Conservation (phyloP, 1,284 basidiomycete genomes). For the Ustilago curta region DNA sequence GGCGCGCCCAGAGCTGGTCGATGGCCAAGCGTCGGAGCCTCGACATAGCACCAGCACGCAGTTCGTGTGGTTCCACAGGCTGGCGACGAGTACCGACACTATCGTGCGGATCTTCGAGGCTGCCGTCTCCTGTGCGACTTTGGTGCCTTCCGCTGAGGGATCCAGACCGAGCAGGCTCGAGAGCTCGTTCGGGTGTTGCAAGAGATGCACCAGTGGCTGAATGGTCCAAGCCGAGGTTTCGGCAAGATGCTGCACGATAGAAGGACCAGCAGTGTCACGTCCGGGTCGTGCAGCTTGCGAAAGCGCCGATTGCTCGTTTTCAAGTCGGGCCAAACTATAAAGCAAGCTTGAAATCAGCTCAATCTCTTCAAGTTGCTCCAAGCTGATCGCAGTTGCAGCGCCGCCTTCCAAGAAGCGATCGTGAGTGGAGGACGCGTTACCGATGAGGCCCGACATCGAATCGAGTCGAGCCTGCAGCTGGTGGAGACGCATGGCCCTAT, state of each 20-base stretch:
- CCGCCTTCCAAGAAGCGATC: constrained; percentile 4
- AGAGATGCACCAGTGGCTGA: constrained; percentile 86
- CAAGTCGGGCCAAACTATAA: constrained; percentile 45
- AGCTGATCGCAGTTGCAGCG: constrained; percentile 16
- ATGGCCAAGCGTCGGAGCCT: constrained; percentile 79
- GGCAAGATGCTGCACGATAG: constrained; percentile 30
- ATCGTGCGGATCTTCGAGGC: constrained; percentile 70
- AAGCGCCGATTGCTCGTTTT: constrained; percentile 21
- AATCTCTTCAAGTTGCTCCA: constrained; percentile 55
- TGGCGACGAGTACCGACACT: constrained; percentile 71
- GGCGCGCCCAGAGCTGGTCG: constrained; percentile 74
- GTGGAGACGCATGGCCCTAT: constrained; percentile 79
- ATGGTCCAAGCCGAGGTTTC: constrained; percentile 70
- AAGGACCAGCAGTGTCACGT: constrained; percentile 9
- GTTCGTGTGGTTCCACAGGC: constrained; percentile 78
- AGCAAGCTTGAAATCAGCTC: constrained; percentile 51
- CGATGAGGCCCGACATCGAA: constrained; percentile 73
- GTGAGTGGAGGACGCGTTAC: constrained; percentile 74
- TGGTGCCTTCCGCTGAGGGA: constrained; percentile 75
- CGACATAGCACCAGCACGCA: constrained; percentile 78
- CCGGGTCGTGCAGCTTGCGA: constrained; percentile 1
- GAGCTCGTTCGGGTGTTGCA: constrained; percentile 89
- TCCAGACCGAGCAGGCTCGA: constrained; percentile 80
- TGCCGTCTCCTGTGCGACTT: constrained; percentile 68
- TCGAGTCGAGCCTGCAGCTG: constrained; percentile 71